phyloP scores from a whole-genome alignment of 495 filamentous ascomycete species.

The Chaetomium tenue region DNA sequence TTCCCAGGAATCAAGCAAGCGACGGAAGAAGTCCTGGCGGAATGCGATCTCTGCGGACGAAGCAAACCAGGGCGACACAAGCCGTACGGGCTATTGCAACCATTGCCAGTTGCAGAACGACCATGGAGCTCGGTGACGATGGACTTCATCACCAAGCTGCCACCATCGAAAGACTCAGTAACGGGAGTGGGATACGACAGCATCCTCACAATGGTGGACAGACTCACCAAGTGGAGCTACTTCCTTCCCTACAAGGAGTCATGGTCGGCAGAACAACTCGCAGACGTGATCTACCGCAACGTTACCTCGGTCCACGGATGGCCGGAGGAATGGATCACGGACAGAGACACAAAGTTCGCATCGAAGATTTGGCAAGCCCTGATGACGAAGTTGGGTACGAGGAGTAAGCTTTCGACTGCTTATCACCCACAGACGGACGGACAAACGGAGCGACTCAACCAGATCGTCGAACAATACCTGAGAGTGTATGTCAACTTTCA shows the following conservation, averaged over 20 bases:
- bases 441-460: neutral
- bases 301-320: neutral
- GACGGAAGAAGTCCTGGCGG: no score
- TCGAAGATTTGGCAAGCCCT: neutral
- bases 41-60: no score
- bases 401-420: neutral
- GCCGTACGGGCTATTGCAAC: neutral
- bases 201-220: neutral
- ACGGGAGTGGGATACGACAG: neutral
- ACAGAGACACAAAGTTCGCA: neutral
- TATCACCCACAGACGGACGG: neutral
- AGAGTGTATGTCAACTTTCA: neutral
- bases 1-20: no score
- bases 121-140: conserved; percentile 10
- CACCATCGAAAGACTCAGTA: neutral
- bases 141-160: conserved; percentile 13
- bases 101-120: neutral
- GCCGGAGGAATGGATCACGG: neutral
- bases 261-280: neutral
- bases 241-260: neutral
- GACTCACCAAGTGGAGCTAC: neutral
- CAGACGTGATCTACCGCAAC: neutral
- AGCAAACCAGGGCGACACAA: no score
- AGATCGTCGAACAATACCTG: neutral
- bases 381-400: neutral